Base-by-base conservation (phyloP, 2,329 filamentous ascomycete species). In the Sporothrix euskadiensis region DNA sequence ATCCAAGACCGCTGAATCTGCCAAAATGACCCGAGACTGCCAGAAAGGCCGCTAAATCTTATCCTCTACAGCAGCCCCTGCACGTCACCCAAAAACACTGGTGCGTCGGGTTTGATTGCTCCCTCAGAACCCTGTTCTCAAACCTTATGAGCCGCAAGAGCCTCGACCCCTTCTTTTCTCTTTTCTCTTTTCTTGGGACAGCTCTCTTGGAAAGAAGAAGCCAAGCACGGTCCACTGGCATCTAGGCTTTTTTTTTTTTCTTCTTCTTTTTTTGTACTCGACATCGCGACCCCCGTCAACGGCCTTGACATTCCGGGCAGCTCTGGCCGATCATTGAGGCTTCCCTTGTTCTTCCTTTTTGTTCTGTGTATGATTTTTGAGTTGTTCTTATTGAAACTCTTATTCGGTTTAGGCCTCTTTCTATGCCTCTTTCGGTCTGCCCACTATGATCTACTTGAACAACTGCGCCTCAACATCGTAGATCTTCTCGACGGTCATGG, bases 91-190 rank as follows among this genome's bases (percentile, higher is more conserved):
- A 61, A 61, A 22, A 39, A 54, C 69, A 63, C 22, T 41, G 49
- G 39, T 71, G 56, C 69, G 56, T 41, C 71, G 19, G 44, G 73
- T 74, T 74, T 74, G 71, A 74, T 73, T 71, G 71, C 66, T 73
- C 71, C 73, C 73, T 74, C 73, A 74, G 68, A 68, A 74, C 49
- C 73, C 39, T 74, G 73, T 69, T 30, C 49, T 73, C 73, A 74
- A 74, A 74, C 73, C 56, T 41, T 8, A 10, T 35, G 57, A 63
- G 56, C 69, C 44, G 39, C 57, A 63, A 47, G 63, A 63, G 35
- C 52, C 68, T 41, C 52, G 32, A 41, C 32, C 69, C 35, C 69
- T 54, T 72, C n/a, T 14, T 61, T 26, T 26, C 26, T 26, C 22
- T 61, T 65, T 19, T 49, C 22, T 49, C 22, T 59, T 49, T 61